Evolutionary conservation across 169 alveolate species (phyloP), one percentile per base, ranked within the genome.

Genomic region (Cryptosporidium tyzzeri): DNA sequence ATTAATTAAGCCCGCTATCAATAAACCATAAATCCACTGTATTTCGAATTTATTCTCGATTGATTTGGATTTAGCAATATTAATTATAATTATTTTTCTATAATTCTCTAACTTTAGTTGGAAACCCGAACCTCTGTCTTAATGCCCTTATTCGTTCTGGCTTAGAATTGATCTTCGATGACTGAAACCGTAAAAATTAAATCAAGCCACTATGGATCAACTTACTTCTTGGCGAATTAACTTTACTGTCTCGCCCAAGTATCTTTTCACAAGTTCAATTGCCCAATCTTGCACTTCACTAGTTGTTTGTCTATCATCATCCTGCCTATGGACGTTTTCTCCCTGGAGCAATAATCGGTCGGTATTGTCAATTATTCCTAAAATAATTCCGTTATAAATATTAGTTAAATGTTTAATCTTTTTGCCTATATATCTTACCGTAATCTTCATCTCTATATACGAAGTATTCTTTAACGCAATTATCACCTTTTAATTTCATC

Each of bases 251-350:
- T 80, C 89, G 37, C 89, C 75, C 45, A 80, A 8, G 53, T 80
- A 80, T 41, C 75, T 59, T 26, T 44, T 41, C 18, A 80, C 74
- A 39, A 80, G 74, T 18, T 80, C 89, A 26, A 80, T 80, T 61
- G 89, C 89, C 89, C 89, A 80, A 4, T 80, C 89, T 58, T 80
- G 89, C 10, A 80, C 68, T 80, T 80, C 89, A 45, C 80, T 80
- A 23, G 89, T 80, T 1, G 89, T 80, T n/a, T 80, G 89, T 12
- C 89, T 58, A 31, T 80, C 89, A 62, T 80, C 89, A 45, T 80
- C 89, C 26, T 80, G 89, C 16, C 65, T 80, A 67, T 80, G 89
- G 44, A 80, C 69, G 62, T 80, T 61, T 8, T 80, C 89, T 18
- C 69, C 31, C 12, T 62, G 53, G 12, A 61, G 31, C 39, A 80